Conservation (phyloP, 2,329 filamentous ascomycete genomes). For the Aspergillus novofumigatus region DNA sequence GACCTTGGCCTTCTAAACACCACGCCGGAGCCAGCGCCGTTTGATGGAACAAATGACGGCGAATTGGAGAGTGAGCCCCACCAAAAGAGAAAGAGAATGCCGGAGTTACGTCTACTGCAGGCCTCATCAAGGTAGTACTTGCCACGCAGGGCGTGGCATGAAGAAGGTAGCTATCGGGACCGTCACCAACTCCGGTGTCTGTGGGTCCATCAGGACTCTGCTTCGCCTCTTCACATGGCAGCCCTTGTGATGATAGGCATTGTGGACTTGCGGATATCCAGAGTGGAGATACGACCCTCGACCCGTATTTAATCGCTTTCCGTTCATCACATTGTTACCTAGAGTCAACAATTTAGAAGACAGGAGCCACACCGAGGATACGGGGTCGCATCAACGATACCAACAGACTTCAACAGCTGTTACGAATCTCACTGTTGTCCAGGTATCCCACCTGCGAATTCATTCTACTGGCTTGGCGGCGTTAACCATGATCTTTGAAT, state of each 20-base stretch:
- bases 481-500: conserved; percentile 10
- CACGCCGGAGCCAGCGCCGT: background rate
- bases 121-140: background rate
- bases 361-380: too few species aligned
- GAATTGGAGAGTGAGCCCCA: background rate
- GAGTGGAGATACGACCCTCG: background rate
- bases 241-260: background rate
- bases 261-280: background rate
- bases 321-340: background rate
- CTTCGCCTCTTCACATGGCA: background rate
- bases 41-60: too few species aligned
- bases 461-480: background rate
- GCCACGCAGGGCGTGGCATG: background rate
- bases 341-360: background rate
- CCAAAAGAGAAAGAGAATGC: background rate
- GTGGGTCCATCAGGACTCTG: background rate
- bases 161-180: background rate
- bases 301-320: background rate
- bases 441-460: background rate
- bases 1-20: background rate
- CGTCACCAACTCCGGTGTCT: background rate
- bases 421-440: background rate
- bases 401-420: background rate
- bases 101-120: background rate
- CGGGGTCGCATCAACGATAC: too few species aligned